These are phyloP conservation scores for Linnemannia elongata DNA, from an alignment of 192 early-diverging fungal genomes.

Conservation along the genomic window DNA sequence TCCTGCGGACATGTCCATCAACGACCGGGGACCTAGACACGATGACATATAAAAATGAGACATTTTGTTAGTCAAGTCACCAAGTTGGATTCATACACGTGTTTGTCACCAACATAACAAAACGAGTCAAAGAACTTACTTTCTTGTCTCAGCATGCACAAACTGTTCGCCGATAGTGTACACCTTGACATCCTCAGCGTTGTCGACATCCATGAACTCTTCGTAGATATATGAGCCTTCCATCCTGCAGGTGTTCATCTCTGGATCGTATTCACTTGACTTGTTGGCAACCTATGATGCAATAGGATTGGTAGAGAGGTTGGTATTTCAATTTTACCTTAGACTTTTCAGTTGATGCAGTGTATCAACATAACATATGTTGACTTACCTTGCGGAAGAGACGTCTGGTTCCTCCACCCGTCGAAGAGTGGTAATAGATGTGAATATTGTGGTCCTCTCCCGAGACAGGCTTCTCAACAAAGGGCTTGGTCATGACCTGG, in stretches of 20 bases:
- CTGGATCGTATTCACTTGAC: conserved; percentile 87
- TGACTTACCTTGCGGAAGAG: conserved; percentile 80
- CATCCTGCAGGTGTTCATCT: conserved; percentile 71
- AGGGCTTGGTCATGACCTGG: conserved; percentile 85
- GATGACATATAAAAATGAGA: conserved; percentile 4
- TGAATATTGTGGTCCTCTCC: conserved; percentile 97
- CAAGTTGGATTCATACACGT: not conserved
- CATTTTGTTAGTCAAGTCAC: conserved; percentile 24
- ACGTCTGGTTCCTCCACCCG: conserved; percentile 84
- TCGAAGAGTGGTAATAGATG: conserved; percentile 88
- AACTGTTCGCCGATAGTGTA: conserved; percentile 91
- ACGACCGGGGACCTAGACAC: conserved; percentile 85
- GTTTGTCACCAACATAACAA: not conserved
- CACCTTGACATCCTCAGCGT: conserved; percentile 96
- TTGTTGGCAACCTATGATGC: conserved; percentile 87
- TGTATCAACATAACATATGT: not conserved
- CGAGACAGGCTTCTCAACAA: conserved; percentile 98
- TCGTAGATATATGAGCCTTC: conserved; percentile 94
- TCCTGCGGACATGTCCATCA: conserved; percentile 92
- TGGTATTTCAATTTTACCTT: not conserved
- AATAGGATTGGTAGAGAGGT: not conserved
- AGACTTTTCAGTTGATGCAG: not conserved
- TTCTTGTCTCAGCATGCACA: conserved; percentile 94
- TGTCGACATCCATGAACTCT: conserved; percentile 92
- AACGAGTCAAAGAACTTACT: conserved; percentile 60